phyloP scores from a whole-genome alignment of 2,329 filamentous ascomycete genomes.

The Blastomyces silverae region DNA sequence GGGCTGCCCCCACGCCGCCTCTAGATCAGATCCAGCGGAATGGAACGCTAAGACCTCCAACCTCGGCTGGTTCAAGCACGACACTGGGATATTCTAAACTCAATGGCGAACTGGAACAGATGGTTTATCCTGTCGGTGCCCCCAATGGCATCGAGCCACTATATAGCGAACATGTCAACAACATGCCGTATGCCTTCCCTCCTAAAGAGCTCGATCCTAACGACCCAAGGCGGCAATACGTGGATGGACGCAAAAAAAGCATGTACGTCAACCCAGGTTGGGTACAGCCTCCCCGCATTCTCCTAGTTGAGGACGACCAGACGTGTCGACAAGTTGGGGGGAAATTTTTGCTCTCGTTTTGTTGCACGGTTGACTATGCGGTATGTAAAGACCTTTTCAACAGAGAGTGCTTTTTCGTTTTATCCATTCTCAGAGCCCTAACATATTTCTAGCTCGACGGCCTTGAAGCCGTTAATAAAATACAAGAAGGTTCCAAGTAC shows the following conservation, averaged over 20 bases:
- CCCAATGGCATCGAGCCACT: slow-evolving; percentile 92
- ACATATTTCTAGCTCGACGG: slow-evolving; percentile 62
- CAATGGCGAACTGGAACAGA: slow-evolving; percentile 55
- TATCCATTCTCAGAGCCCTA: slow-evolving; percentile 10
- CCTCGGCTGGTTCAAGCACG: slow-evolving; percentile 44
- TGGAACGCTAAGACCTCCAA: slow-evolving; percentile 38
- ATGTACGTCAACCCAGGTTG: slow-evolving; percentile 57
- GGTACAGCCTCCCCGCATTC: slow-evolving; percentile 65
- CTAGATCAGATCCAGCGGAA: slow-evolving; percentile 47
- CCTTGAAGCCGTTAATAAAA: slow-evolving; percentile 82
- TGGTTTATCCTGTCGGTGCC: slow-evolving; percentile 86
- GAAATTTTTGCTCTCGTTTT: slow-evolving; percentile 60
- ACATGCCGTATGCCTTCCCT: slow-evolving; percentile 78
- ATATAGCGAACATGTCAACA: slow-evolving; percentile 88
- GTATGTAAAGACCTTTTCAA: slow-evolving; percentile 40
- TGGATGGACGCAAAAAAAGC: slow-evolving; percentile 55
- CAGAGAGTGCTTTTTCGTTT: background rate
- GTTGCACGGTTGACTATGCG: slow-evolving; percentile 57
- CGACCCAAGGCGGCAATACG: slow-evolving; percentile 43
- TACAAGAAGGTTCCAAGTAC: slow-evolving; percentile 59
- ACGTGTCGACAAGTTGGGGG: slow-evolving; percentile 61
- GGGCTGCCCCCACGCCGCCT: slow-evolving; percentile 51
- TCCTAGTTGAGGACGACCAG: slow-evolving; percentile 79
- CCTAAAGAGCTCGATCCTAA: slow-evolving; percentile 53
- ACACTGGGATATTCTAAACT: slow-evolving; percentile 47